These are phyloP conservation scores for Didymella pomorum DNA, from an alignment of 2,329 filamentous ascomycete species.

Conservation along the genomic window DNA sequence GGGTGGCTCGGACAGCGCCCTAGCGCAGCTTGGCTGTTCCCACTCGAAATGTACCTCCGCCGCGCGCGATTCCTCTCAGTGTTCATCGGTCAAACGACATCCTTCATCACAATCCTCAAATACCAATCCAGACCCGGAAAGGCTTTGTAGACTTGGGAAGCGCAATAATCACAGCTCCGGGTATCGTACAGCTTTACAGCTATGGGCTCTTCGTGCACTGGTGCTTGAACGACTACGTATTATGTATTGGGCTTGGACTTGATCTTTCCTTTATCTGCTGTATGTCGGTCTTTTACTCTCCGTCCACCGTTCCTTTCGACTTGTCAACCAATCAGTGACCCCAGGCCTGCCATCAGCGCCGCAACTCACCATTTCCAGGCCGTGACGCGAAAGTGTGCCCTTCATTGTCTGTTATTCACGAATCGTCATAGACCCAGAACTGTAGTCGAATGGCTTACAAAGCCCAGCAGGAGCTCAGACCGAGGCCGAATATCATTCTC, in stretches of 20 bases:
- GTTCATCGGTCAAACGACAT: neutral
- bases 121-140: neutral
- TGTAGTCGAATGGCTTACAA: neutral
- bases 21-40: conserved; percentile 11
- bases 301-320: too few relatives aligned
- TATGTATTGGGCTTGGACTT: neutral
- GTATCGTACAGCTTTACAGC: neutral
- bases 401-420: neutral
- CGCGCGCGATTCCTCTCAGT: neutral
- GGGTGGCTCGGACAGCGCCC: neutral
- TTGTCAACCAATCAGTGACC: neutral
- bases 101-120: neutral
- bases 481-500: neutral
- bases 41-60: neutral
- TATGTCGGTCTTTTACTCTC: neutral
- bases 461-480: neutral
- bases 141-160: too few relatives aligned
- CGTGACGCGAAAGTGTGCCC: neutral
- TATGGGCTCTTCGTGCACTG: neutral
- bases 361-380: neutral
- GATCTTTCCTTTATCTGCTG: neutral
- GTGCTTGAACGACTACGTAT: too few relatives aligned
- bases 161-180: neutral
- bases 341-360: neutral
- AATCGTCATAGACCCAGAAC: neutral